Conservation (phyloP, 257 asterid species). For the Fraxinus pennsylvanica region DNA sequence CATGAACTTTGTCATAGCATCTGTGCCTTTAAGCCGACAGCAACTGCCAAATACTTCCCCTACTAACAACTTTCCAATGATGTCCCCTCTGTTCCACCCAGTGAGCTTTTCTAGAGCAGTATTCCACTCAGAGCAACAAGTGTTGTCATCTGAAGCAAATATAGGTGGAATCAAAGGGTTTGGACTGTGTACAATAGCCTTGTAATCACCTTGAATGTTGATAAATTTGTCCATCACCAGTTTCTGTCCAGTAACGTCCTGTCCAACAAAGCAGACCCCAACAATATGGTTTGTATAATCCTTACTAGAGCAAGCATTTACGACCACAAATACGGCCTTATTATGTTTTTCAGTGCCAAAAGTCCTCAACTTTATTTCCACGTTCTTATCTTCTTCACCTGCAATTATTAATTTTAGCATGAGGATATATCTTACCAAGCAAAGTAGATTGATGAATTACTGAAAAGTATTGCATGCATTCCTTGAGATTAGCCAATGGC, state of each 20-base stretch:
- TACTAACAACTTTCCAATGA: constrained; percentile 75
- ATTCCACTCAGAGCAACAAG: constrained; percentile 94
- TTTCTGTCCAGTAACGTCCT: constrained; percentile 83
- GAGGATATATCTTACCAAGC: neutral
- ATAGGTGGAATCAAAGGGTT: constrained; percentile 89
- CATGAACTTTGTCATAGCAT: constrained; percentile 74
- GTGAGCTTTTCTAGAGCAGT: constrained; percentile 88
- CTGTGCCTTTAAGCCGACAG: constrained; percentile 73
- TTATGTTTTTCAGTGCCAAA: constrained; percentile 53
- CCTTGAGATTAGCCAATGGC: neutral
- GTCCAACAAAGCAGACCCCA: constrained; percentile 92
- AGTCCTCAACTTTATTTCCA: constrained; percentile 70
- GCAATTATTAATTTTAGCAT: constrained; percentile 35
- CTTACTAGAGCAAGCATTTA: constrained; percentile 94
- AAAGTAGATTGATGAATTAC: neutral
- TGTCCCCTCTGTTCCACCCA: constrained; percentile 74
- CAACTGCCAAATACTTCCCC: constrained; percentile 83
- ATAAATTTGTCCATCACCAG: constrained; percentile 87
- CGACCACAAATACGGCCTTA: constrained; percentile 68
- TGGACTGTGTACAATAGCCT: constrained; percentile 86
- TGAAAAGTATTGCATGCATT: neutral
- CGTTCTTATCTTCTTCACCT: constrained; percentile 83
- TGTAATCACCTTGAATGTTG: constrained; percentile 85
- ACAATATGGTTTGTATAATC: constrained; percentile 69
- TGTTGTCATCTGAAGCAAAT: constrained; percentile 85